phyloP scores from a whole-genome alignment of 164 flowering plant genomes.

The Aristolochia contorta region DNA sequence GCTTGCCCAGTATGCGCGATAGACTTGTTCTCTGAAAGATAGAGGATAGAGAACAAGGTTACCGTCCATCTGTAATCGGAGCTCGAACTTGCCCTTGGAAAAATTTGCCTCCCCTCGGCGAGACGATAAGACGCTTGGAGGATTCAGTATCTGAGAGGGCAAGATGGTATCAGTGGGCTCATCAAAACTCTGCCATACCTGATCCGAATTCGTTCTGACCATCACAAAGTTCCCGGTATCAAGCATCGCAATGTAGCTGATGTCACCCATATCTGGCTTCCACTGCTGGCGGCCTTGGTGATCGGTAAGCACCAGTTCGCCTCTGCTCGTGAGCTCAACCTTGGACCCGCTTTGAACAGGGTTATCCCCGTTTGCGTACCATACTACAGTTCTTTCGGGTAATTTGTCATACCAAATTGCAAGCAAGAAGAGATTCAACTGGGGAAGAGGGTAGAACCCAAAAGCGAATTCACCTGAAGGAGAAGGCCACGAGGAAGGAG shows the following conservation, averaged over 20 bases:
- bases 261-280: slow-evolving; percentile 6
- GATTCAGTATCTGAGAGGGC: slow-evolving; percentile 25
- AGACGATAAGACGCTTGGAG: slow-evolving; percentile 9
- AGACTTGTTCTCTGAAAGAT: background rate
- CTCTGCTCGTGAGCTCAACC: slow-evolving; percentile 16
- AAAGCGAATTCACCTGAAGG: slow-evolving; percentile 37
- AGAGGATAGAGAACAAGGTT: slow-evolving; percentile 25
- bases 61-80: slow-evolving; percentile 21
- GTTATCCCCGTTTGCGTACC: slow-evolving; percentile 22
- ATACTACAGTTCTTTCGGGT: slow-evolving; percentile 25
- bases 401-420: slow-evolving; percentile 33
- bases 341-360: slow-evolving; percentile 22
- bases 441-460: slow-evolving; percentile 20
- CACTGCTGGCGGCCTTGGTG: slow-evolving; percentile 10
- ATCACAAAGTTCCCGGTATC: slow-evolving; percentile 40
- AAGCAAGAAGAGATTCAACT: slow-evolving; percentile 12
- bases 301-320: slow-evolving; percentile 19
- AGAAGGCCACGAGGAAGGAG: slow-evolving; percentile 21
- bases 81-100: slow-evolving; percentile 28
- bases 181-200: slow-evolving; percentile 7
- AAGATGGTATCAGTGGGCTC: slow-evolving; percentile 32
- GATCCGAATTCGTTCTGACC: background rate
- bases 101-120: slow-evolving; percentile 15
- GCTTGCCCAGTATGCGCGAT: slow-evolving; percentile 11
- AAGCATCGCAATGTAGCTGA: slow-evolving; percentile 27